Evolutionary conservation across 192 early-diverging fungal genomes (phyloP).

Genomic region (Podila clonocystis): DNA sequence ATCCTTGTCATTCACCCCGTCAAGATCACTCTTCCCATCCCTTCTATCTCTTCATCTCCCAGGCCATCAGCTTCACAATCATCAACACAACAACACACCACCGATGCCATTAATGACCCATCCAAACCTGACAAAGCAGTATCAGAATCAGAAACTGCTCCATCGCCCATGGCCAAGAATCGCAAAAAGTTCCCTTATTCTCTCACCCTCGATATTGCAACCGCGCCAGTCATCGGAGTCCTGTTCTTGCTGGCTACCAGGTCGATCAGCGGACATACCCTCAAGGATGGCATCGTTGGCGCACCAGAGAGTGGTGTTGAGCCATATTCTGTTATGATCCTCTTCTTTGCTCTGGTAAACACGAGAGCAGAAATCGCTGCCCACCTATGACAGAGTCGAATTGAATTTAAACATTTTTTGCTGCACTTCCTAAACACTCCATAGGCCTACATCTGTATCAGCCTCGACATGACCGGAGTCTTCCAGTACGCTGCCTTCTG

Average conservation of each 20-base stretch:
- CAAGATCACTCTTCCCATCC: slow-evolving; percentile 58
- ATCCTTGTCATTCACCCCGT: slow-evolving; percentile 70
- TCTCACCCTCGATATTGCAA: slow-evolving; percentile 71
- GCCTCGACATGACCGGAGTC: slow-evolving; percentile 83
- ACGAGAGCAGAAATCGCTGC: not conserved
- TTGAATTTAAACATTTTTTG: not conserved
- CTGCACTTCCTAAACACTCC: not conserved
- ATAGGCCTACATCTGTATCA: slow-evolving; percentile 85
- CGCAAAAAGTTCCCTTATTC: slow-evolving; percentile 20
- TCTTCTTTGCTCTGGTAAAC: slow-evolving; percentile 77
- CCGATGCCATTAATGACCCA: not conserved
- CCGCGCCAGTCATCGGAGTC: slow-evolving; percentile 75
- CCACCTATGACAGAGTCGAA: too few species aligned
- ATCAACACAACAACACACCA: slow-evolving; percentile 1
- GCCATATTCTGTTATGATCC: slow-evolving; percentile 85
- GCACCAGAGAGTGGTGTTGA: slow-evolving; percentile 59
- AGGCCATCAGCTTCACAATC: not conserved
- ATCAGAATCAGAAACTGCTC: not conserved
- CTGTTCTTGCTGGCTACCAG: slow-evolving; percentile 72
- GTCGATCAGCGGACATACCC: slow-evolving; percentile 55
- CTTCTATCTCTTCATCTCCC: not conserved
- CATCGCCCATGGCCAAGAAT: not conserved
- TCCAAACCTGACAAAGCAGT: too few species aligned
- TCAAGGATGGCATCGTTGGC: slow-evolving; percentile 44
- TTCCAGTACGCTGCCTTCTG: slow-evolving; percentile 80